A percentile compares a stretch with the other conserved stretches of the same genome.
These are phyloP conservation scores for Platanus orientalis DNA, from an alignment of 164 flowering plant species.

Conservation along the genomic window DNA sequence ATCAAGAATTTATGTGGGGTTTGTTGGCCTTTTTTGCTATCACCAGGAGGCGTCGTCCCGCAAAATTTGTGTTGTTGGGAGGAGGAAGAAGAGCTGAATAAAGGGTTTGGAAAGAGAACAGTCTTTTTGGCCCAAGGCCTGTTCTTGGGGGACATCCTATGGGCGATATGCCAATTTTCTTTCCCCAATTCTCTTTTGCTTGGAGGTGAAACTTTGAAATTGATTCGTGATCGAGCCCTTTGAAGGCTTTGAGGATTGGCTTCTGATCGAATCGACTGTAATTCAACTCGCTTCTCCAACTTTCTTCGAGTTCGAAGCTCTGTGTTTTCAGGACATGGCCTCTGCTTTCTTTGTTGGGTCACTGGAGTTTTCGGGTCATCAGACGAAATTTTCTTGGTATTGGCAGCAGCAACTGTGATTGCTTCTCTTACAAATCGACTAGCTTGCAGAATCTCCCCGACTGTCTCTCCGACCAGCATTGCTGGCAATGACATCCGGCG, in stretches of 20 bases:
- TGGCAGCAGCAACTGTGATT: slow-evolving; percentile 42
- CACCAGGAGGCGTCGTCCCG: slow-evolving; percentile 66
- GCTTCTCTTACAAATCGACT: slow-evolving; percentile 69
- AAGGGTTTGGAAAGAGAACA: slow-evolving; percentile 84
- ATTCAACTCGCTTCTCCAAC: slow-evolving; percentile 55
- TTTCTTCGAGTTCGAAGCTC: slow-evolving; percentile 53
- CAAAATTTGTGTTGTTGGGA: slow-evolving; percentile 44
- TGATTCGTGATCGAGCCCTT: slow-evolving; percentile 69
- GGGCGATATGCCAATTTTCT: slow-evolving; percentile 41
- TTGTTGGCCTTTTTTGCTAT: slow-evolving; percentile 34
- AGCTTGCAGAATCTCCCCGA: slow-evolving; percentile 79
- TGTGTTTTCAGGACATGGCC: slow-evolving; percentile 32
- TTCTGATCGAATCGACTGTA: slow-evolving; percentile 39
- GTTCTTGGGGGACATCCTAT: slow-evolving; percentile 75
- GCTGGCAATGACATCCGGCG: slow-evolving; percentile 87
- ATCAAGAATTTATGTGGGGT: slow-evolving; percentile 76
- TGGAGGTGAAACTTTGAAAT: slow-evolving; percentile 66
- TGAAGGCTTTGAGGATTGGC: slow-evolving; percentile 40
- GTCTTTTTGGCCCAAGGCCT: slow-evolving; percentile 84
- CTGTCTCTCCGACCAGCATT: slow-evolving; percentile 87
- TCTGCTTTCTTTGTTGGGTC: slow-evolving; percentile 31
- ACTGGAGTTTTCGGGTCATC: slow-evolving; percentile 81
- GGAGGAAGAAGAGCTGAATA: slow-evolving; percentile 55
- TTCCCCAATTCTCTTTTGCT: slow-evolving; percentile 34
- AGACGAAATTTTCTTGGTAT: slow-evolving; percentile 22